A percentile compares a stretch with the other conserved stretches of the same genome.
Conservation (phyloP, 1,139 yeast genomes). For the Williopsis jadinii region DNA sequence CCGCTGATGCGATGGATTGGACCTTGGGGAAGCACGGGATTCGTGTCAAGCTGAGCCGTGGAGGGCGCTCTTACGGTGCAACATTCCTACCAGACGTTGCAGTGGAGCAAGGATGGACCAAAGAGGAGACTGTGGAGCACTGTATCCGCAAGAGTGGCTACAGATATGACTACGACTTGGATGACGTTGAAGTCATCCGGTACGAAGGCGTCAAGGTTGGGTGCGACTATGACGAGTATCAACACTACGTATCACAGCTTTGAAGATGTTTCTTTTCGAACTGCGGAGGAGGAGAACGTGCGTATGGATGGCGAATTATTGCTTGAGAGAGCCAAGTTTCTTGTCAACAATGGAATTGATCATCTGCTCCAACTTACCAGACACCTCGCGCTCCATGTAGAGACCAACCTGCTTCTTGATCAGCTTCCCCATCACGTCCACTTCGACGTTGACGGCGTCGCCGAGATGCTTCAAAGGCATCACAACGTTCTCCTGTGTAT, state of each 20-base stretch:
- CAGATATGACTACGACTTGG: constrained; percentile 13
- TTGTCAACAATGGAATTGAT: constrained; percentile 46
- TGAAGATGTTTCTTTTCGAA: not conserved
- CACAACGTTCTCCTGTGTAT: constrained; percentile 79
- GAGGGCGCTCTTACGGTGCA: constrained; percentile 43
- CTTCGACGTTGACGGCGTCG: constrained; percentile 79
- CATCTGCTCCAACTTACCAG: constrained; percentile 34
- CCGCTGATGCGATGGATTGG: constrained; percentile 61
- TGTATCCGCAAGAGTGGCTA: constrained; percentile 69
- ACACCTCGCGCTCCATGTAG: constrained; percentile 48
- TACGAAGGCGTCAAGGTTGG: constrained; percentile 33
- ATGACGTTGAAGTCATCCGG: constrained; percentile 24
- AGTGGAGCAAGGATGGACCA: constrained; percentile 80
- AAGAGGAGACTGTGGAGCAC: constrained; percentile 60
- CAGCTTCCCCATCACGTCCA: constrained; percentile 87
- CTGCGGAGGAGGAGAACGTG: not conserved
- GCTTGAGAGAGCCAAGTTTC: constrained; percentile 28
- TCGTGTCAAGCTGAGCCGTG: constrained; percentile 40
- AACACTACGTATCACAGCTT: constrained; percentile 14
- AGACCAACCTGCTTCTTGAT: constrained; percentile 76
- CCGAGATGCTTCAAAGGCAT: constrained; percentile 60
- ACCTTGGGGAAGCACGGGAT: constrained; percentile 78
- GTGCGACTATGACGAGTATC: constrained; percentile 27
- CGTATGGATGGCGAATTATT: not conserved
- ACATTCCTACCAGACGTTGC: constrained; percentile 92